Percentiles rank a stretch among this genome's conserved stretches.
Conservation (phyloP, 768 basidiomycete species). For the Panaeolus cyanescens region DNA sequence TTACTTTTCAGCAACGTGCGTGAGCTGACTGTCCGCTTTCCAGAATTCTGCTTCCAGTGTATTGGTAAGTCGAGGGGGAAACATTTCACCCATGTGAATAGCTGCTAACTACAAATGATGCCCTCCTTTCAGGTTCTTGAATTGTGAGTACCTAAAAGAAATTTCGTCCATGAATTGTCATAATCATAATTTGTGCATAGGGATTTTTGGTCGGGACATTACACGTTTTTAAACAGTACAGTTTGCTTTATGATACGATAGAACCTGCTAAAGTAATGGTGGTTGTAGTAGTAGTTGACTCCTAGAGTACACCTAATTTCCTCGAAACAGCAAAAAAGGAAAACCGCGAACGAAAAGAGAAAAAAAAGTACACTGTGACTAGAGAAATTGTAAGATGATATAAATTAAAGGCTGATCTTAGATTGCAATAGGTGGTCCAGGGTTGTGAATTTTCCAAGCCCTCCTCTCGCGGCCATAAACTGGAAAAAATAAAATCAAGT, state of each 20-base stretch:
- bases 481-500: not conserved
- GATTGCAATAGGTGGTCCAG: not conserved
- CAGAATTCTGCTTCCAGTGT: slow-evolving; percentile 68
- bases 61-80: slow-evolving; percentile 47
- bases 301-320: not conserved
- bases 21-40: slow-evolving; percentile 2
- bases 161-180: slow-evolving; percentile 7
- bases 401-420: slow-evolving; percentile 2
- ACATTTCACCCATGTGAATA: slow-evolving; percentile 4
- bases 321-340: not conserved
- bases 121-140: slow-evolving; percentile 55
- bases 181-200: slow-evolving; percentile 30
- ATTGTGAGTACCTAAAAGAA: slow-evolving; percentile 45
- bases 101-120: slow-evolving; percentile 3
- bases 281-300: slow-evolving; percentile 2
- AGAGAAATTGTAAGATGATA: not conserved
- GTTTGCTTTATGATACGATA: slow-evolving; percentile 8
- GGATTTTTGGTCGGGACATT: slow-evolving; percentile 78
- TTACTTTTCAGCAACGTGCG: not conserved
- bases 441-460: not conserved
- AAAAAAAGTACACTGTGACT: not conserved
- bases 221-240: slow-evolving; percentile 55
- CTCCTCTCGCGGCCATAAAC: not conserved
- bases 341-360: not conserved
- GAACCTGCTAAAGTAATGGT: slow-evolving; percentile 14